Base-by-base conservation (phyloP, 2,329 filamentous ascomycete genomes). In the Domatiomyces globalis region DNA sequence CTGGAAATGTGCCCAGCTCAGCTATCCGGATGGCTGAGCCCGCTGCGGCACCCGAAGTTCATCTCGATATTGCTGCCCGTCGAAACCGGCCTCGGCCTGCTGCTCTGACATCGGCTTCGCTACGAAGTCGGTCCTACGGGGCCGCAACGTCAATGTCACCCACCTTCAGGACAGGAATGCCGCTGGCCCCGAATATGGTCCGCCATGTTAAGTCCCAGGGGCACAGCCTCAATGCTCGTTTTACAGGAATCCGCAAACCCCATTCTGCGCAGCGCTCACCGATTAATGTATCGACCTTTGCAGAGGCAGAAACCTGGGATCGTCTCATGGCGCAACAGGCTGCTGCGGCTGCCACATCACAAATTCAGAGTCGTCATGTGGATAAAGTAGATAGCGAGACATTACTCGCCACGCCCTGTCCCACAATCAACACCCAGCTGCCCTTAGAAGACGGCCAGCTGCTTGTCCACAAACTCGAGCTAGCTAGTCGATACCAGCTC, bases 211-310 rank as follows among this genome's bases (percentile, higher is more conserved):
- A 73, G 56, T 73, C 69, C 15, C 64, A 69, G 15, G 60, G 60
- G 2, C 70, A 72, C 53, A 66, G 64, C 52, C 64, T 73, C 7
- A 68, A 68, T 57, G 64, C 68, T 46, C 63, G 67, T 33, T 73
- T 71, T 57, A 68, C 69, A 0, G 70, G 71, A 47, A 65, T 74
- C 25, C 63, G 71, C 18, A 74, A 74, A 57, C 61, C 67, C 5
- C 71, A 69, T 19, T 66, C 67, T 43, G 63, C 69, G 45, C 72
- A 72, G 48, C 65, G 69, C 25, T 74, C 72, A n/a, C 72, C 72
- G 19, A 61, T 73, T 36, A 70, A 69, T 45, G 64, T 71, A 48
- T 62, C 67, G 17, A 69, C 64, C 5, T 73, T 73, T 56, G 63
- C 69, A n/a, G 71, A 73, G 33, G 61, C 67, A 5, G 67, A 66